phyloP scores from a whole-genome alignment of 441 rosid genomes.

The Jatropha multifida region DNA sequence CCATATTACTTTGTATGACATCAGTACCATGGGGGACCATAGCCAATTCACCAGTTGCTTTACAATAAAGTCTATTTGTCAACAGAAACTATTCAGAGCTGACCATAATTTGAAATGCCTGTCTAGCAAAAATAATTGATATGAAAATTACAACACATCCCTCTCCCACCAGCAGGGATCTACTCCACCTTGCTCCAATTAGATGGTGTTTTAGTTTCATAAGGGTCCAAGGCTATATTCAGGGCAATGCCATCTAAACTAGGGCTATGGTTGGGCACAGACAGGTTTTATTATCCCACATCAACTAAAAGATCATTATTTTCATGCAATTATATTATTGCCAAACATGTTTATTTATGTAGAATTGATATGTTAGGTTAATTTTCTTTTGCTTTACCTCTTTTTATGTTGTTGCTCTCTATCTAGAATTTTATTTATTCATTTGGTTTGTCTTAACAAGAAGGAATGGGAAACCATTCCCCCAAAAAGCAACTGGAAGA shows the following conservation, averaged over 20 bases:
- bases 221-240: not conserved
- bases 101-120: not conserved
- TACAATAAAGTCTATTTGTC: not conserved
- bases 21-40: not conserved
- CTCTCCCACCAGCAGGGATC: not conserved
- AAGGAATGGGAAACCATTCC: too few species aligned
- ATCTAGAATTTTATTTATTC: not conserved
- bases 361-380: not conserved
- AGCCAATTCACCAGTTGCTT: not conserved
- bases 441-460: not conserved
- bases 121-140: not conserved
- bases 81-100: not conserved
- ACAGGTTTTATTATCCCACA: not conserved
- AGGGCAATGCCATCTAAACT: not conserved
- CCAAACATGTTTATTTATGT: not conserved
- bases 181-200: not conserved
- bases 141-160: not conserved
- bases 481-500: not conserved
- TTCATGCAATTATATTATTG: not conserved
- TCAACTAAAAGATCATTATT: not conserved
- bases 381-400: not conserved
- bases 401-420: not conserved
- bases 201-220: not conserved
- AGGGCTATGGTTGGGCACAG: not conserved
- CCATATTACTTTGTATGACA: not conserved